Conservation (phyloP, 139 green algal species). For the Diplosphaera chodatii region DNA sequence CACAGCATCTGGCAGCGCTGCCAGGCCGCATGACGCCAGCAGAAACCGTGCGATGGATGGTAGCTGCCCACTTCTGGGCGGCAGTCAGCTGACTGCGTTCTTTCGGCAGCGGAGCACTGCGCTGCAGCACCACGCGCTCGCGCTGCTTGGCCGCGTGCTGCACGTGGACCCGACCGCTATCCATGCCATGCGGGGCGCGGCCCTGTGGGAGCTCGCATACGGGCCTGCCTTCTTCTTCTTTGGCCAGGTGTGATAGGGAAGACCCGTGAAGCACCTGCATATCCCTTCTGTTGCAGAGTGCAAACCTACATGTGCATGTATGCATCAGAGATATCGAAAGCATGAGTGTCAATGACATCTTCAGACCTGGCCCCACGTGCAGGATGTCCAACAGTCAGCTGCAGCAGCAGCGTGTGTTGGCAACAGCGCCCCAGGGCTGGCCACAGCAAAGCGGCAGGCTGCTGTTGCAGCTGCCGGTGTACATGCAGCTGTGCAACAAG, state of each 20-base stretch:
- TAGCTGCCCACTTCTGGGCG: no score
- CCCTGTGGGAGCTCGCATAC: conserved; percentile 27
- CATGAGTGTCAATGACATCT: no score
- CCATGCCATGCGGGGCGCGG: not conserved
- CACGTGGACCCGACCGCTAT: not conserved
- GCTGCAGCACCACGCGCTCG: conserved; percentile 22
- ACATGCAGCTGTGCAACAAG: no score
- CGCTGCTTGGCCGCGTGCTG: conserved; percentile 11
- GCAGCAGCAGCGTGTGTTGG: not conserved
- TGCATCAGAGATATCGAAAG: no score
- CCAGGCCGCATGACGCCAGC: no score
- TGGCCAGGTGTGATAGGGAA: no score
- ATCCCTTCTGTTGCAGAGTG: no score
- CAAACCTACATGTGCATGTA: no score
- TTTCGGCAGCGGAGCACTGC: not conserved
- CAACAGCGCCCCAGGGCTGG: not conserved
- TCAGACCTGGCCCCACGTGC: no score
- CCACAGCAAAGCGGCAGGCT: not conserved
- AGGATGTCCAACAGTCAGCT: not conserved
- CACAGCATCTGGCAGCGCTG: no score
- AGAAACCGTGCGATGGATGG: no score
- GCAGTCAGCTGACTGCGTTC: not conserved
- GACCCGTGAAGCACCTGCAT: no score
- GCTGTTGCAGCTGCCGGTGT: not conserved
- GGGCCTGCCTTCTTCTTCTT: conserved; percentile 27